Evolutionary conservation across 306 rosid species (phyloP), one percentile per base, ranked within the genome.

Genomic region (Castanopsis chinensis): DNA sequence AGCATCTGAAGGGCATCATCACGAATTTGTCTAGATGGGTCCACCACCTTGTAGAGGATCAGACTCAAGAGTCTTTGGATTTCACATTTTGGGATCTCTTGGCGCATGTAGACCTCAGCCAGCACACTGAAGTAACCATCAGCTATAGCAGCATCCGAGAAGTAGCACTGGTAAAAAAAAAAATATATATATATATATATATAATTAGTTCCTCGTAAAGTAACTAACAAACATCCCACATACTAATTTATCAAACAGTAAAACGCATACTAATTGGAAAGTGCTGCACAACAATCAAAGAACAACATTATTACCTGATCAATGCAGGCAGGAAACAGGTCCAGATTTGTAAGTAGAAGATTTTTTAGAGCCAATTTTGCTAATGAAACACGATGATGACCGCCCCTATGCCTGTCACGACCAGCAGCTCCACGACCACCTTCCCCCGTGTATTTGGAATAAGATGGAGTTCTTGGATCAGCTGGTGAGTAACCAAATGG

Each of bases 1-100:
- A 96, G 97, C 99, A 96, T 96, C 88, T 96, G 99, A 84, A 96
- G 98, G 80, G 99, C 99, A 87, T 96, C 99, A 73, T 96, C 99
- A 74, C 99, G 99, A 78, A 96, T 96, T 85, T 93, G 98, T 81
- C 98, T 91, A 53, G 97, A 89, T 84, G 99, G 99, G 80, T 96
- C 99, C 78, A 96, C 99, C 72, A 96, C 99, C 90, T 96, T 96
- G 88, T 96, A 96, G 81, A 96, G 98, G 86, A 96, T 96, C 86
- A 96, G 82, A 84, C 99, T 93, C 83, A 93, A 81, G 73, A 96
- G 93, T 88, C 97, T 93, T 85, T 96, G 99, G 86, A 91, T 88
- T 84, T 96, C 99, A 86, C 99, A 96, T 84, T 90, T 90, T 59
- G 98, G 99, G 81, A 96, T 96, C 91, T 96, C 99, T 87, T 96